A percentile compares a stretch with the other conserved stretches of the same genome.
These are phyloP conservation scores for Hypoxylon sp. DNA, from an alignment of 2,329 filamentous ascomycete genomes.

Conservation along the genomic window DNA sequence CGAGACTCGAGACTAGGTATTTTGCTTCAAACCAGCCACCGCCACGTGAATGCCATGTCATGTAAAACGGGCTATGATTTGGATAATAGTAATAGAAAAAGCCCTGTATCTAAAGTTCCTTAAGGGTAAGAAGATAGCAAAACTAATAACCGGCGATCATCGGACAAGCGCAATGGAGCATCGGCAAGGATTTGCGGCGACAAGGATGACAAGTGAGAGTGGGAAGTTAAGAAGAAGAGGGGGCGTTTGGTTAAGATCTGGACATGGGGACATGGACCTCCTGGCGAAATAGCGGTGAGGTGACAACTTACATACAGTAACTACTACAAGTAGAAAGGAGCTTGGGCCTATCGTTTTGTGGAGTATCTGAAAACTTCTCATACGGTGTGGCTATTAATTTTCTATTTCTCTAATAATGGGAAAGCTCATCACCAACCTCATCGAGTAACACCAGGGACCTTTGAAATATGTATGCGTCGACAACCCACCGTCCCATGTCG, in stretches of 20 bases:
- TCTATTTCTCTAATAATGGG: slow-evolving; percentile 20
- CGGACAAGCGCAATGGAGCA: slow-evolving; percentile 51
- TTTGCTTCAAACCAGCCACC: slow-evolving; percentile 42
- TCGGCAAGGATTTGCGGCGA: slow-evolving; percentile 49
- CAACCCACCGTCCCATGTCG: slow-evolving; percentile 15
- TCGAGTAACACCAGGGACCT: slow-evolving; percentile 26
- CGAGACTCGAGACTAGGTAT: slow-evolving; percentile 34
- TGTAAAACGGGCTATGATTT: slow-evolving; percentile 16
- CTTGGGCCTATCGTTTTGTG: slow-evolving; percentile 46
- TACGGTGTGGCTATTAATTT: slow-evolving; percentile 42
- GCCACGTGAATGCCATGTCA: slow-evolving; percentile 43
- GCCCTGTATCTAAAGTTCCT: slow-evolving; percentile 26
- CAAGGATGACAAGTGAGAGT: slow-evolving; percentile 39
- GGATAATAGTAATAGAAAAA: slow-evolving; percentile 25
- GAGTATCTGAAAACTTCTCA: slow-evolving; percentile 43
- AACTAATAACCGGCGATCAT: slow-evolving; percentile 51
- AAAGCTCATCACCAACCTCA: slow-evolving; percentile 25
- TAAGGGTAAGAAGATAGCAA: slow-evolving; percentile 41
- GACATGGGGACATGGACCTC: slow-evolving; percentile 38
- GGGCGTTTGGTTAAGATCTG: slow-evolving; percentile 48
- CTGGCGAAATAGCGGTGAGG: slow-evolving; percentile 51
- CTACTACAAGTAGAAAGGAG: slow-evolving; percentile 36
- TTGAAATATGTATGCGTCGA: slow-evolving; percentile 12
- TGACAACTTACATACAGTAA: slow-evolving; percentile 17
- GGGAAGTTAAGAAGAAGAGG: slow-evolving; percentile 36